A percentile compares a stretch with the other conserved stretches of the same genome.
Evolutionary conservation across 78 protist genomes (phyloP).

Genomic region (Chrysochromulina parva): DNA sequence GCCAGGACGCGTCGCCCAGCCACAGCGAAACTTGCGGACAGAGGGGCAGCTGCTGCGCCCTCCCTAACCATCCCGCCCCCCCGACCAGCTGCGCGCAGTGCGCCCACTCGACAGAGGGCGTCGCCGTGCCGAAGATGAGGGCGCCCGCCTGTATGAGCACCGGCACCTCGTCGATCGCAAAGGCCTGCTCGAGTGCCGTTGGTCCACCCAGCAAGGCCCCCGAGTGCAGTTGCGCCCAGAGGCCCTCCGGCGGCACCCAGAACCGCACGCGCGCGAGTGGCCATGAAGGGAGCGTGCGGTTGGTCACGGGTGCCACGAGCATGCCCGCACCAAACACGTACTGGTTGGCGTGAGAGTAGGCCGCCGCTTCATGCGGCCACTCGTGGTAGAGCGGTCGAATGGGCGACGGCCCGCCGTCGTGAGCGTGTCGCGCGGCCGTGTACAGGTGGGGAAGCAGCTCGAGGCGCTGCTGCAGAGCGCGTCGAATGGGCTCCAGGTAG

Average conservation of each 20-base stretch:
- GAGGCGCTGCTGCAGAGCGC: conserved; percentile 31
- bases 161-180: conserved; percentile 35
- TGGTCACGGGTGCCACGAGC: conserved; percentile 46
- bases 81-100: too few species aligned
- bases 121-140: too few species aligned
- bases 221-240: not conserved
- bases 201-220: not conserved
- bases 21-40: too few species aligned
- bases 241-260: conserved; percentile 34
- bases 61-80: too few species aligned
- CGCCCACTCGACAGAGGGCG: too few species aligned
- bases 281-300: too few species aligned
- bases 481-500: conserved; percentile 22
- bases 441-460: conserved; percentile 66
- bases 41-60: too few species aligned
- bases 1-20: too few species aligned
- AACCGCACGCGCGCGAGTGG: not conserved
- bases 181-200: not conserved
- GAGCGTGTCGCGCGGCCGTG: conserved; percentile 26
- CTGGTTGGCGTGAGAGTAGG: not conserved
- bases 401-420: not conserved
- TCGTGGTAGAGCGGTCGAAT: not conserved
- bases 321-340: conserved; percentile 53
- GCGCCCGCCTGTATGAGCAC: not conserved
- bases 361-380: conserved; percentile 5